These are phyloP conservation scores for Neopestalotiopsis sp. DNA, from an alignment of 2,329 filamentous ascomycete genomes.

Conservation along the genomic window DNA sequence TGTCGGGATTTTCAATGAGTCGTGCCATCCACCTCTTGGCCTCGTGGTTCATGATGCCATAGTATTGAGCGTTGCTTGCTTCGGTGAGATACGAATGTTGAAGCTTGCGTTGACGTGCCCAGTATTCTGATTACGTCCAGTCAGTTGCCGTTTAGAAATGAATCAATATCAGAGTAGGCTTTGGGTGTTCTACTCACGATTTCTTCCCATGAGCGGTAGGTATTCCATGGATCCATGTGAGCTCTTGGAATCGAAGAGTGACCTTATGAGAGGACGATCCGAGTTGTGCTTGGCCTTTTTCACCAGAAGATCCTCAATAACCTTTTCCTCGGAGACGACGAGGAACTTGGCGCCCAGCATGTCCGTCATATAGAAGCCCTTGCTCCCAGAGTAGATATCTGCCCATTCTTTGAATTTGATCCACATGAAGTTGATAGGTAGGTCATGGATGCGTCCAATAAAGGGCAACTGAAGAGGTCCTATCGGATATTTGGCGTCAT, in stretches of 20 bases:
- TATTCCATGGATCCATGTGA: conserved; percentile 61
- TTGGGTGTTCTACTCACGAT: conserved; percentile 46
- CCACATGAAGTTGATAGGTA: conserved; percentile 57
- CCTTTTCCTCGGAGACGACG: conserved; percentile 55
- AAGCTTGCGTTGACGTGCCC: conserved; percentile 59
- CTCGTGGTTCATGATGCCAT: conserved; percentile 55
- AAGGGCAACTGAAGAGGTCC: conserved; percentile 41
- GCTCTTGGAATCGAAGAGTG: conserved; percentile 60
- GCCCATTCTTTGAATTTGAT: conserved; percentile 54
- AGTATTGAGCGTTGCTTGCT: conserved; percentile 39
- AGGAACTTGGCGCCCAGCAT: conserved; percentile 44
- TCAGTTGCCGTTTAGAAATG: background rate
- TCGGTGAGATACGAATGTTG: conserved; percentile 56
- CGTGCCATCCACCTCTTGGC: conserved; percentile 58
- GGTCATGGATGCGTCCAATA: conserved; percentile 49
- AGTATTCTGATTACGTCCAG: conserved; percentile 50
- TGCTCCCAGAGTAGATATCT: conserved; percentile 34
- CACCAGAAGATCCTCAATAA: conserved; percentile 58
- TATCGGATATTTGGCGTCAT: conserved; percentile 35
- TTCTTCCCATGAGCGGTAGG: conserved; percentile 60
- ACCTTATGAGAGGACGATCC: conserved; percentile 53
- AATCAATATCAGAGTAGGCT: background rate
- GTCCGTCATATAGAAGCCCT: conserved; percentile 41
- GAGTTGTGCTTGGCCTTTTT: conserved; percentile 58
- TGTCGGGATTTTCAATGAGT: conserved; percentile 54